Evolutionary conservation across 768 basidiomycete species (phyloP), one percentile per base, ranked within the genome.

Genomic region (Agrocybe pediades): DNA sequence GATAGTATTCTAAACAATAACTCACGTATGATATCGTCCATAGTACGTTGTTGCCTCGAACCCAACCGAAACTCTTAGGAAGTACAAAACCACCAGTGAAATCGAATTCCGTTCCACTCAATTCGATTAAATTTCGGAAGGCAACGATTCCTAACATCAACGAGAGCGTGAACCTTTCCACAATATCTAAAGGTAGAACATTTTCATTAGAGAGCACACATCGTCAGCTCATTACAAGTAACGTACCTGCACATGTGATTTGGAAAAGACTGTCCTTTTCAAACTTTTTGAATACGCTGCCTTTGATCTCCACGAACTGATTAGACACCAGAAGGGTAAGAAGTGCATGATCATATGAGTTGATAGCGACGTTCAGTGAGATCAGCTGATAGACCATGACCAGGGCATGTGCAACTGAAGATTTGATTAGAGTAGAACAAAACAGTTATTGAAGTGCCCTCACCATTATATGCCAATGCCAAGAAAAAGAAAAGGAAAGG

Each of bases 251-350:
- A 62, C 97, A 99, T 43, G 95, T 95, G 54, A 99, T 95, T 70
- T 99, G 97, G 68, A 99, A 98, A 8, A 99, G 81, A 65, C 91
- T 98, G 64, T 99, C 97, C 68, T 98, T 99, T 68, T 98, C 97
- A 63, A 99, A 98, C 67, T 90, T 98, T 73, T 98, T 99, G 84
- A 99, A 99, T 1, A 99, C 97, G 66, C 92, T 94, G 27, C 96
- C 95, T 72, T 99, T 99, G 71, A 98, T 98, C 72, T 99, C 97
- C 27, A 98, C 96, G 64, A 99, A 98, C 69, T 99, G 97, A 65
- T 98, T 99, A 41, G 94, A 97, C 41, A 99, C 86, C 7, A 99
- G 80, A 0, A 99, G 81, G 0, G 95, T 97, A 36, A 99, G 78
- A 6, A 99, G 83, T 2, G 96, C 88, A 62, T 98, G 91, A 67